A percentile compares a stretch with the other conserved stretches of the same genome.
phyloP scores from a whole-genome alignment of 140 eudicot genomes.

The Cichorium intybus region DNA sequence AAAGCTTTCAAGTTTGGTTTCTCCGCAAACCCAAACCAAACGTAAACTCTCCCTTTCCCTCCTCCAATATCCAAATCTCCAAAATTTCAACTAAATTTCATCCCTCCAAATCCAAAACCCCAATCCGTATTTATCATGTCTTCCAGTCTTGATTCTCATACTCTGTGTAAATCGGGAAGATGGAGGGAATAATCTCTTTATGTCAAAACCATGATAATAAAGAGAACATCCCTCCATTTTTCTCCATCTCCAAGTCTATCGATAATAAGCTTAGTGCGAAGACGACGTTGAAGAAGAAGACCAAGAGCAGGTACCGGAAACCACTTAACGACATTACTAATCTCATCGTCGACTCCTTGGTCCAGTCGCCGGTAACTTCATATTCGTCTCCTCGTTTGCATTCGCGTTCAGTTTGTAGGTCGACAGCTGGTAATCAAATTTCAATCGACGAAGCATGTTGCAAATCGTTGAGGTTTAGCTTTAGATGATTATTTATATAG shows the following conservation, averaged over 20 bases:
- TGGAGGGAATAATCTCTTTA: slow-evolving; percentile 2
- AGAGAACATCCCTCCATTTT: slow-evolving; percentile 17
- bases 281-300: slow-evolving; percentile 8
- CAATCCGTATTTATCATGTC: neutral
- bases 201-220: slow-evolving; percentile 8
- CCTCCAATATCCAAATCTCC: neutral
- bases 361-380: slow-evolving; percentile 1
- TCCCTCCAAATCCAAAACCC: neutral
- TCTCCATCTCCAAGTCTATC: neutral
- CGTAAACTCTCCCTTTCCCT: neutral
- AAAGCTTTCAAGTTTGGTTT: neutral
- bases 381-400: neutral
- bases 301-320: neutral
- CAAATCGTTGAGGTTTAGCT: slow-evolving; percentile 9
- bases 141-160: neutral
- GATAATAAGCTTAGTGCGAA: slow-evolving; percentile 5
- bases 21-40: neutral
- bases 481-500: neutral
- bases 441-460: neutral
- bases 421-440: neutral
- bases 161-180: neutral
- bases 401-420: neutral
- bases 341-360: neutral
- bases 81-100: neutral
- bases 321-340: slow-evolving; percentile 17